Evolutionary conservation across 257 asterid genomes (phyloP).

Genomic region (Nemophila menziesii): DNA sequence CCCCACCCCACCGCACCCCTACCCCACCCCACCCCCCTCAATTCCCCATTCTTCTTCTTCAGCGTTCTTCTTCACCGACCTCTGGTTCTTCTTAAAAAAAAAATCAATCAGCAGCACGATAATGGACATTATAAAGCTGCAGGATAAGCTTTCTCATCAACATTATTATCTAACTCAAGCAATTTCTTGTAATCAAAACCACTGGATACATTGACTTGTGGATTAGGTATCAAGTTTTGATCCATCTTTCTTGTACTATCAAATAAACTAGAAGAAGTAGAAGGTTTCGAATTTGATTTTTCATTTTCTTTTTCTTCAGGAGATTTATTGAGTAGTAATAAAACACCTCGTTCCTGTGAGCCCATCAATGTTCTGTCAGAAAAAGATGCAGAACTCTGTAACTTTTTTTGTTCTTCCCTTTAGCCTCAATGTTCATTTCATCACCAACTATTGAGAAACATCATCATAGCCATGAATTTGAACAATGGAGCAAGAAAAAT

Average conservation of each 20-base stretch:
- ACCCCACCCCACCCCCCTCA: too few species aligned
- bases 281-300: conserved; percentile 29
- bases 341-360: conserved; percentile 79
- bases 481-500: too few species aligned
- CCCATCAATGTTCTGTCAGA: conserved; percentile 84
- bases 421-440: too few species aligned
- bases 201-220: conserved; percentile 18
- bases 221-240: conserved; percentile 11
- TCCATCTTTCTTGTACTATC: conserved; percentile 23
- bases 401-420: conserved; percentile 53
- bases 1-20: too few species aligned
- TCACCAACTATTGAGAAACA: too few species aligned
- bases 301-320: too few species aligned
- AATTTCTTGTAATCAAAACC: conserved; percentile 44
- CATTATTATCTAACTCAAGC: conserved; percentile 57
- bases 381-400: conserved; percentile 81
- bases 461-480: too few species aligned
- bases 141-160: conserved; percentile 46
- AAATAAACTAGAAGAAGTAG: conserved; percentile 27
- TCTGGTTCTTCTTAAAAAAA: too few species aligned
- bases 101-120: too few species aligned
- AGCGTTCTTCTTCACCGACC: too few species aligned
- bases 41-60: too few species aligned
- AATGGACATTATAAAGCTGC: conserved; percentile 61
- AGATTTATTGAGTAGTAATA: conserved; percentile 46